Conservation (phyloP, 176 grass and related monocot species). For the Oryza meridionalis region DNA sequence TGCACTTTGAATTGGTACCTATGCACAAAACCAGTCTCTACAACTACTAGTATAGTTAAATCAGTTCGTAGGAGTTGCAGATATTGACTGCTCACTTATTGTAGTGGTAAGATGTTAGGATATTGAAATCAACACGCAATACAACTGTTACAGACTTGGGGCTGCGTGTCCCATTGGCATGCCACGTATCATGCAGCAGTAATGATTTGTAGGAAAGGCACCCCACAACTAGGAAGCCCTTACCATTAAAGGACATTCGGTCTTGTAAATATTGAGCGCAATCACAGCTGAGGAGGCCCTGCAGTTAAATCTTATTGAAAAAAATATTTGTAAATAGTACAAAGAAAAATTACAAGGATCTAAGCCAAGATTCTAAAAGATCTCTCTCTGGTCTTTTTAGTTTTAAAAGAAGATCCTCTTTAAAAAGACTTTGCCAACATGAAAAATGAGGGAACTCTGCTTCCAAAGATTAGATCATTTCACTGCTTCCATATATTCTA, state of each 20-base stretch:
- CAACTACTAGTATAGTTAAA: neutral
- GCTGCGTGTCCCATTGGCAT: neutral
- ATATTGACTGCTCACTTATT: conserved; percentile 14
- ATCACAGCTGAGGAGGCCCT: no score
- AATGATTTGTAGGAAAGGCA: neutral
- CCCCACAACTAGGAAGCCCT: neutral
- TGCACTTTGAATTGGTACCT: neutral
- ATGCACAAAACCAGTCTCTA: neutral
- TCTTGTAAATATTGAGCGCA: no score
- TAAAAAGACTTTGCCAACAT: no score
- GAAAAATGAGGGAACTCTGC: no score
- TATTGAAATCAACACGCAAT: neutral
- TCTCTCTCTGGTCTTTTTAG: no score
- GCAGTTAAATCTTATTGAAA: no score
- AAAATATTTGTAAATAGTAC: no score
- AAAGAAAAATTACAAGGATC: no score
- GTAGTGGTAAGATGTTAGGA: conserved; percentile 11
- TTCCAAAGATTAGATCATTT: no score
- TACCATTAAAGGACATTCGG: neutral
- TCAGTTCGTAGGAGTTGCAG: neutral
- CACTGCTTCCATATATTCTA: no score
- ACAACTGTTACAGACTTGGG: neutral
- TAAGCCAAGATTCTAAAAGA: no score
- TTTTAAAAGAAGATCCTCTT: no score
- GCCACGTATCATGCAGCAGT: neutral